A percentile compares a stretch with the other conserved stretches of the same genome.
Conservation (phyloP, 73 alveolate species). For the Urostyla sp. region DNA sequence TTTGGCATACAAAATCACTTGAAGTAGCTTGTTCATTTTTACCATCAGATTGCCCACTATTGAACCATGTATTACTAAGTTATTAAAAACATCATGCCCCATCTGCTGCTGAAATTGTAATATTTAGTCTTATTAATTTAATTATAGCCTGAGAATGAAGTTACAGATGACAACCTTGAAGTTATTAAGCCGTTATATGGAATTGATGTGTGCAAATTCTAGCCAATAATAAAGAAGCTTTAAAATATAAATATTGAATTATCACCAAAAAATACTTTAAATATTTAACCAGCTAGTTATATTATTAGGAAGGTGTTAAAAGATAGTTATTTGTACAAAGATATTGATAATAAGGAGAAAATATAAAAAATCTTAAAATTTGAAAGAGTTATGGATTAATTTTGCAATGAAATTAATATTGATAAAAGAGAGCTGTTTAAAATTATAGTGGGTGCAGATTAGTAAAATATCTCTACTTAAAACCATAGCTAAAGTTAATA, state of each 20-base stretch:
- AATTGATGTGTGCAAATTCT: constrained; percentile 60
- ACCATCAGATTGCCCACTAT: constrained; percentile 60
- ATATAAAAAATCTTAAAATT: constrained; percentile 31
- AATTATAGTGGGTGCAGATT: constrained; percentile 5
- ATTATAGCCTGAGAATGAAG: constrained; percentile 47
- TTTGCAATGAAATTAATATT: constrained; percentile 31
- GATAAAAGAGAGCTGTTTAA: constrained; percentile 20
- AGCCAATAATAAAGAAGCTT: constrained; percentile 54
- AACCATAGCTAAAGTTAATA: background rate
- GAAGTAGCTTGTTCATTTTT: constrained; percentile 49
- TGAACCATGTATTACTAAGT: constrained; percentile 45
- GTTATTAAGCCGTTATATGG: constrained; percentile 65
- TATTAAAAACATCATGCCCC: constrained; percentile 69
- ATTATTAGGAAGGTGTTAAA: constrained; percentile 4
- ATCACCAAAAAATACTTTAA: constrained; percentile 7
- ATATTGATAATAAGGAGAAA: constrained; percentile 8
- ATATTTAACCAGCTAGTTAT: background rate
- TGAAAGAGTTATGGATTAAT: constrained; percentile 41
- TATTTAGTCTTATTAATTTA: background rate
- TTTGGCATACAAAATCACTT: constrained; percentile 59
- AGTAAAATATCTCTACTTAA: background rate
- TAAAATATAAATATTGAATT: constrained; percentile 21
- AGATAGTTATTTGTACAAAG: background rate
- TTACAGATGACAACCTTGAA: constrained; percentile 49
- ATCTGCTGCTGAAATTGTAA: constrained; percentile 53